Evolutionary conservation across 768 basidiomycete genomes (phyloP).

Genomic region (Exsudoporus frostii): DNA sequence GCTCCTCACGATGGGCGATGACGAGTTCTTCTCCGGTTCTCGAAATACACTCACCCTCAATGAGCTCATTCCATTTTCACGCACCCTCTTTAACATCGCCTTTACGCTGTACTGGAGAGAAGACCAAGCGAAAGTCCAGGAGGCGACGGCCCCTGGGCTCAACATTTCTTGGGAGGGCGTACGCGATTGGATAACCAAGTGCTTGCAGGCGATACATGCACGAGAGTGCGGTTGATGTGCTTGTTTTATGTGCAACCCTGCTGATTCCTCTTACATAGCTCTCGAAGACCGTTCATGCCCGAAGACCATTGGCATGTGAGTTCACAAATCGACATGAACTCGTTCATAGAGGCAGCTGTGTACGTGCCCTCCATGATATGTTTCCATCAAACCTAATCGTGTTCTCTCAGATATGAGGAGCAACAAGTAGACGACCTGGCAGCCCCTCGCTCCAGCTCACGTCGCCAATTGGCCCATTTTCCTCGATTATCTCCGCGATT

Average conservation of each 20-base stretch:
- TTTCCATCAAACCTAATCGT: background rate
- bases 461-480: slow-evolving; percentile 70
- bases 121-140: slow-evolving; percentile 36
- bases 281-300: slow-evolving; percentile 79
- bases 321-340: slow-evolving; percentile 52
- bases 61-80: slow-evolving; percentile 72
- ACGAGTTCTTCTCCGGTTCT: slow-evolving; percentile 83
- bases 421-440: slow-evolving; percentile 40
- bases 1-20: slow-evolving; percentile 90
- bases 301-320: slow-evolving; percentile 81
- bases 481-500: slow-evolving; percentile 63
- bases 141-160: slow-evolving; percentile 40
- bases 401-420: slow-evolving; percentile 56
- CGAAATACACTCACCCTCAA: slow-evolving; percentile 80
- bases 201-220: slow-evolving; percentile 79
- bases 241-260: background rate
- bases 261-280: slow-evolving; percentile 45
- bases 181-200: slow-evolving; percentile 71
- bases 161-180: slow-evolving; percentile 60
- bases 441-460: slow-evolving; percentile 40
- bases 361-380: slow-evolving; percentile 34
- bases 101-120: slow-evolving; percentile 74
- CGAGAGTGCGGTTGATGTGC: slow-evolving; percentile 63
- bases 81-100: slow-evolving; percentile 79
- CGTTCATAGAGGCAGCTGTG: slow-evolving; percentile 88